Evolutionary conservation across 1,284 basidiomycete species (phyloP), one percentile per base, ranked within the genome.

Genomic region (Vanrija pseudolonga): DNA sequence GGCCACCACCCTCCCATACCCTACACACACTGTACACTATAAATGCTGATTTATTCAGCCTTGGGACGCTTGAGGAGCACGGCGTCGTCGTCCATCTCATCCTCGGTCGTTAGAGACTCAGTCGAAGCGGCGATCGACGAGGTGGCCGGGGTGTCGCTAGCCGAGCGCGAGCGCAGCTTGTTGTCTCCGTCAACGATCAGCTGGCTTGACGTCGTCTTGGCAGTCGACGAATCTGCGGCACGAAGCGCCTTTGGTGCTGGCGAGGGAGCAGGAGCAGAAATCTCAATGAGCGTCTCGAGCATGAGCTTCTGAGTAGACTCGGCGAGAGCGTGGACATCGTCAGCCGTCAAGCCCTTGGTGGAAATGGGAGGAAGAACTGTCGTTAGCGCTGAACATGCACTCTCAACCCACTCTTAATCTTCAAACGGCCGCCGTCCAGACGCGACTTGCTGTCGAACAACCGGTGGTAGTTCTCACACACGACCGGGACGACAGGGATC

Each of bases 381-480:
- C 3, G 28, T 51, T 17, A 51, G 50, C 11, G 3, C 4, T 24
- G 22, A 22, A 47, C 11, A 53, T 53, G 54, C n/a, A 40, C 47
- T 26, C 36, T 18, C 9, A 36, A 72, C 85, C 64, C 64, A 94
- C 93, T 89, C 82, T 84, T 85, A 61, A 98, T 81, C 69, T 84
- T 88, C 56, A 98, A 79, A 19, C 80, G 82, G 0, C 94, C 95
- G 28, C 80, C 76, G 40, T 88, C 86, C 65, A 98, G 91, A 15
- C 88, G 79, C 45, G 85, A 86, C 64, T 84, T 82, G 57, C 84
- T 85, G 76, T 95, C 71, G 57, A 77, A 96, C 55, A 95, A 66
- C 56, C 84, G 79, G 83, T 89, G 88, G 73, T 97, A 97, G 76
- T 98, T 98, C 77, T 98, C 93, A 62, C 87, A 87, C 0, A 98